phyloP scores from a whole-genome alignment of 2,329 filamentous ascomycete species.

The Fusarium albidum region DNA sequence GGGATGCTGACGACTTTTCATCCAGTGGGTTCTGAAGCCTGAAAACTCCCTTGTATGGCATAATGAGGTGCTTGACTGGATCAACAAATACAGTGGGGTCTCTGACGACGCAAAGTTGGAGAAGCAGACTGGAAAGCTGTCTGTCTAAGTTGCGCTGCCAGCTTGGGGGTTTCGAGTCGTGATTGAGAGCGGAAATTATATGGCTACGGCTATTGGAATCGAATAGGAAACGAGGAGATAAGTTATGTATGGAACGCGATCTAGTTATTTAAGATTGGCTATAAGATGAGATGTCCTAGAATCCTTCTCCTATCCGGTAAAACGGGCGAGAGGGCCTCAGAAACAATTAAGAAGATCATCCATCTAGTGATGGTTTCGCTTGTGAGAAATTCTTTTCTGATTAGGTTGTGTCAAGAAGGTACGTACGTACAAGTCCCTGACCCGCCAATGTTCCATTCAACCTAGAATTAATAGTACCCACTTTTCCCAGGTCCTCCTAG shows the following conservation, averaged over 20 bases:
- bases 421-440: no score
- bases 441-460: no score
- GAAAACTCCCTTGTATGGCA: constrained; percentile 96
- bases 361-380: no score
- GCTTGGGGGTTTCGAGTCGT: background rate
- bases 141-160: constrained; percentile 12
- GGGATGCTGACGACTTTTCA: background rate
- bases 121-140: constrained; percentile 28
- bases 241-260: background rate
- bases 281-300: background rate
- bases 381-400: no score
- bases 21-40: constrained; percentile 83
- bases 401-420: no score
- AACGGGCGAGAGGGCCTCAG: no score
- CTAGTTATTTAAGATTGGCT: background rate
- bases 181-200: background rate
- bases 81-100: constrained; percentile 68
- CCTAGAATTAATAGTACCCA: no score
- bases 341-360: no score
- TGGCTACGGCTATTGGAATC: background rate
- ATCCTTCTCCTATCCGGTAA: no score
- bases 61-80: constrained; percentile 81
- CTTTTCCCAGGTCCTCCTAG: no score
- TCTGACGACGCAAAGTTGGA: constrained; percentile 35
- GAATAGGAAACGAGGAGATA: background rate